Evolutionary conservation across 2,329 filamentous ascomycete genomes (phyloP), one percentile per base, ranked within the genome.

Genomic region (Didymella pinodella): DNA sequence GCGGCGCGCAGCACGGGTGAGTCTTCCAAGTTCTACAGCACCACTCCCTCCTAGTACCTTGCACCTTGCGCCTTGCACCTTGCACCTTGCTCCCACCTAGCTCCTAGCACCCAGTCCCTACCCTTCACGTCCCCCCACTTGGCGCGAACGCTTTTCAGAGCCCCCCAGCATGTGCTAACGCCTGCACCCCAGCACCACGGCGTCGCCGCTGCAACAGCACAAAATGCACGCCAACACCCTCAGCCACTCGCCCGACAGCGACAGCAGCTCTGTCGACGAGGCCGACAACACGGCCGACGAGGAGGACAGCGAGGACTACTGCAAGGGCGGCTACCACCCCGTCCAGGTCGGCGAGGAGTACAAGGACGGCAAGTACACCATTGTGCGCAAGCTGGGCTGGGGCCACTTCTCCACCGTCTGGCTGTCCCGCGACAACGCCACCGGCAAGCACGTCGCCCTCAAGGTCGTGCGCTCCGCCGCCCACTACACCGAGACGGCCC

Each of bases 391-490:
- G 83, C 85, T 98, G 52, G 94, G 94, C 68, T 98, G 94, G 94
- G 95, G 95, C 64, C 94, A 98, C 76, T 99, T 98, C 81, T 97
- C 94, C n/a, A 99, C 94, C 32, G 94, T 98, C 68, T 98, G 87
- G 87, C 79, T 89, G 64, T 88, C 87, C 81, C 82, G 90, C 78
- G 94, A 98, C 81, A 97, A 96, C 67, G 87, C 84, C 59, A 93
- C 88, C 59, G 89, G 89, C 75, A 97, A 96, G 81, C 95, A 99
- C 78, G 95, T 99, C 73, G 95, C 95, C 55, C 86, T 99, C 70
- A 99, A 99, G 81, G 94, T 99, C 61, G 95, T 99, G 63, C 92
- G 95, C 70, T 98, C 94, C 34, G 95, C 95, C 58, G 93, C 94
- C 61, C 95, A 99, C 83, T 99, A 99, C 80, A 98, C 95, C 68